Base-by-base conservation (phyloP, 2,329 filamentous ascomycete genomes). In the Aureobasidium musti region DNA sequence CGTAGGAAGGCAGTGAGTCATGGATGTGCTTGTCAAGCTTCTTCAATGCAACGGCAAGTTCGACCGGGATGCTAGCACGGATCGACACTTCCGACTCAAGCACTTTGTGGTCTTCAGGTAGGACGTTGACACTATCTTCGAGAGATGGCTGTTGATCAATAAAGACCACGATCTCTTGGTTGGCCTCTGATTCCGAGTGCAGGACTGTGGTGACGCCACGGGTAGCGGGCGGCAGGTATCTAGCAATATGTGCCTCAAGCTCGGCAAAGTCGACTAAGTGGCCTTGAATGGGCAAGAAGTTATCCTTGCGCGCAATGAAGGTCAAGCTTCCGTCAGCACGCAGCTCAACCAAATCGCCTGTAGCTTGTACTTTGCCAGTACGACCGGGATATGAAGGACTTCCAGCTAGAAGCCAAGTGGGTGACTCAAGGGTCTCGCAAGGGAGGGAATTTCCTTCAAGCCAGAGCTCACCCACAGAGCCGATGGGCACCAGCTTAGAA, bases 1-100 rank as follows among this genome's bases (percentile, higher is more conserved):
- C 80, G 67, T 82, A 81, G 4, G 78, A 77, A 2, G 81, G 79
- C n/a, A 84, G 74, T 26, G 81, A 78, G 35, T 75, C 72, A 57
- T 78, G 75, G 23, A 81, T 74, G 35, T 71, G 77, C 64, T 78
- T 79, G 71, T 82, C 75, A 5, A 82, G 73, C 37, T 76, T 77
- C 67, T 78, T 80, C 6, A 82, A 68, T 11, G 74, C 73, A 5
- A 71, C 60, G 21, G 73, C 74, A 35, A 82, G 73, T 19, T 67
- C 72, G 17, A 71, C 68, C 0, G 79, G 68, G 5, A 79, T 67
- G 14, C 45, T 67, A 8, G 67, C 59, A 53, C 63, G 57, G 52
- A 69, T 71, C 3, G 43, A 72, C 5, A 39, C 11, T 37, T 37
- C 39, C 4, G n/a, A 35, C 10, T 21, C 50, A 3, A 71, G 69